Evolutionary conservation across 129 eudicot genomes (phyloP).

Genomic region (Saussurea involucrata): DNA sequence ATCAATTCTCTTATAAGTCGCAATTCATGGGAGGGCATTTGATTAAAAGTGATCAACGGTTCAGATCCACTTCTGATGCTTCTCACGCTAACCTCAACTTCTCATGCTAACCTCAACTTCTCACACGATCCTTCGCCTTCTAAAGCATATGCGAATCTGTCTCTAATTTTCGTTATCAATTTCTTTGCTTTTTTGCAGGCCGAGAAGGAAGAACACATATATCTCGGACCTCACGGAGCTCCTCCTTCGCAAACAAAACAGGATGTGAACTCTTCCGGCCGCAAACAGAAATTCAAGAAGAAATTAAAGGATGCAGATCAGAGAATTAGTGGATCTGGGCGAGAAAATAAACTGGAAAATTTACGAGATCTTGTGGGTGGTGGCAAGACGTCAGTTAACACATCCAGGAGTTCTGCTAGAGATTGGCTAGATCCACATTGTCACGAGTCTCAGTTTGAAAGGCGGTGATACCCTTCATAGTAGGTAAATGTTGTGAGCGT

Average conservation of each 20-base stretch:
- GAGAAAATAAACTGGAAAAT: slow-evolving; percentile 78
- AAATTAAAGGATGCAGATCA: slow-evolving; percentile 83
- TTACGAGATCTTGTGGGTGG: slow-evolving; percentile 84
- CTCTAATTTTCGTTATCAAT: not conserved
- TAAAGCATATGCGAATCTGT: not conserved
- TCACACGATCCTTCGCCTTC: no score
- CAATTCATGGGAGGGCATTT: no score
- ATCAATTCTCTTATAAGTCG: no score
- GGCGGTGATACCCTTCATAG: slow-evolving; percentile 26
- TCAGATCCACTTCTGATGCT: no score
- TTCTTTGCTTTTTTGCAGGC: slow-evolving; percentile 36
- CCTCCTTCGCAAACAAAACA: slow-evolving; percentile 77
- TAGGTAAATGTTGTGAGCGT: not conserved
- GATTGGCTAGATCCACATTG: slow-evolving; percentile 99
- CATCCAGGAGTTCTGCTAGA: slow-evolving; percentile 51
- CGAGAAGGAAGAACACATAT: slow-evolving; percentile 65
- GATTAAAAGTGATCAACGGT: no score
- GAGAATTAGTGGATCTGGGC: slow-evolving; percentile 51
- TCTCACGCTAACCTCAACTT: no score
- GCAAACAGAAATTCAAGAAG: slow-evolving; percentile 83
- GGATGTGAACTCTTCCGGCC: slow-evolving; percentile 58
- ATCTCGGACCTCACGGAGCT: slow-evolving; percentile 97
- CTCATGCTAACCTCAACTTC: no score
- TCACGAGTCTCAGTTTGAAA: slow-evolving; percentile 79
- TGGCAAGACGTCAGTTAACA: slow-evolving; percentile 36